Conservation (phyloP, 305 asterid species). For the Solanum hybrid region DNA sequence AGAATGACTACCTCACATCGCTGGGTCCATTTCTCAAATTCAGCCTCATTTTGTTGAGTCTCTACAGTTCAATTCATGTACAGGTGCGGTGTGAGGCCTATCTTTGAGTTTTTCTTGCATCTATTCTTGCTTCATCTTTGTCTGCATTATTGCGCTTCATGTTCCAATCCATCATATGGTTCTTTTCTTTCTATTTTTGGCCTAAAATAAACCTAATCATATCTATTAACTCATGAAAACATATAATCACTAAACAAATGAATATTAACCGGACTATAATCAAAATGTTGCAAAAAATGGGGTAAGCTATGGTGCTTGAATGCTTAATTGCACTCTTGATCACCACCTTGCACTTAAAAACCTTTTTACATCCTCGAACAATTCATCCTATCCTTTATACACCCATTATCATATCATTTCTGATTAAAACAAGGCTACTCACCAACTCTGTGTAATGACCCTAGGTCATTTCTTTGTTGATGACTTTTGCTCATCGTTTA, state of each 20-base stretch:
- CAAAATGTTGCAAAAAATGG: background rate
- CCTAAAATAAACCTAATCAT: background rate
- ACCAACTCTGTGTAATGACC: background rate
- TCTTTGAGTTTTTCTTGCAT: background rate
- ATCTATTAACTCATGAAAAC: background rate
- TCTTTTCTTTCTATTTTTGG: background rate
- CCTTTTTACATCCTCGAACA: background rate
- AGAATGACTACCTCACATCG: background rate
- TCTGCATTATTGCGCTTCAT: too few relatives aligned
- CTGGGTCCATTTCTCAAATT: background rate
- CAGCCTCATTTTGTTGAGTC: background rate
- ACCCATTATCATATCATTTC: background rate
- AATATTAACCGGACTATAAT: background rate
- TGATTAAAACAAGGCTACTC: background rate
- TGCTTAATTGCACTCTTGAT: background rate
- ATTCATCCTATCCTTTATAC: too few relatives aligned
- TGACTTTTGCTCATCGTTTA: too few relatives aligned
- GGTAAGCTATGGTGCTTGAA: background rate
- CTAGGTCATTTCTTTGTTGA: background rate
- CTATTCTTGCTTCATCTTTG: too few relatives aligned
- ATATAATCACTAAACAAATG: background rate
- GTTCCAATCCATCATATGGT: background rate
- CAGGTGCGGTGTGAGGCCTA: background rate
- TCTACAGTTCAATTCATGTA: background rate
- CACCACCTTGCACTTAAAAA: background rate